Evolutionary conservation across 768 basidiomycete genomes (phyloP).

Genomic region (Chalciporus chontae): DNA sequence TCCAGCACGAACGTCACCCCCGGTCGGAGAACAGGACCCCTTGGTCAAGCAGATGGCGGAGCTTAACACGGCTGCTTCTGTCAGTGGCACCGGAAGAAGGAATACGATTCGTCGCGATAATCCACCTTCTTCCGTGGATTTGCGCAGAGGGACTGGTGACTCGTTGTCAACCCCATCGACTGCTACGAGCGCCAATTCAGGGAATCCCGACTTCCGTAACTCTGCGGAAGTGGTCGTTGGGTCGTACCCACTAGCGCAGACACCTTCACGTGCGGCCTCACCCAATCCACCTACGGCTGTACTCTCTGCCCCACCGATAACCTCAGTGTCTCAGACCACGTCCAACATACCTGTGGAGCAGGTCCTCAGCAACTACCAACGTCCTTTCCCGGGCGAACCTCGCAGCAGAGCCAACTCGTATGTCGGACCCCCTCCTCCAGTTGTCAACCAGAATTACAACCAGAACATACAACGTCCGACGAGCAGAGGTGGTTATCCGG

Average conservation of each 20-base stretch:
- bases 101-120: constrained; percentile 26
- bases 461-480: constrained; percentile 48
- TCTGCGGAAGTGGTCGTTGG: constrained; percentile 82
- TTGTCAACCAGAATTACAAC: constrained; percentile 22
- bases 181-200: constrained; percentile 10
- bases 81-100: constrained; percentile 11
- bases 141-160: constrained; percentile 25
- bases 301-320: constrained; percentile 64
- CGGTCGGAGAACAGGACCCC: constrained; percentile 52
- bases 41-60: constrained; percentile 65
- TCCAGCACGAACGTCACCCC: constrained; percentile 23
- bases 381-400: constrained; percentile 83
- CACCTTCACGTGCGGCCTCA: constrained; percentile 64
- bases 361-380: constrained; percentile 75
- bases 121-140: constrained; percentile 19
- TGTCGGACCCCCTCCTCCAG: constrained; percentile 30
- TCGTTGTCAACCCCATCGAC: constrained; percentile 25
- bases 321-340: constrained; percentile 33
- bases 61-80: constrained; percentile 33
- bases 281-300: constrained; percentile 72
- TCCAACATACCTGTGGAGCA: constrained; percentile 62
- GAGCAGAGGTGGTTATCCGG: constrained; percentile 68
- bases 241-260: constrained; percentile 51
- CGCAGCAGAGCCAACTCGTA: constrained; percentile 54
- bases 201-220: constrained; percentile 60